phyloP scores from a whole-genome alignment of 2,329 filamentous ascomycete species.

The Aspergillus sp. region DNA sequence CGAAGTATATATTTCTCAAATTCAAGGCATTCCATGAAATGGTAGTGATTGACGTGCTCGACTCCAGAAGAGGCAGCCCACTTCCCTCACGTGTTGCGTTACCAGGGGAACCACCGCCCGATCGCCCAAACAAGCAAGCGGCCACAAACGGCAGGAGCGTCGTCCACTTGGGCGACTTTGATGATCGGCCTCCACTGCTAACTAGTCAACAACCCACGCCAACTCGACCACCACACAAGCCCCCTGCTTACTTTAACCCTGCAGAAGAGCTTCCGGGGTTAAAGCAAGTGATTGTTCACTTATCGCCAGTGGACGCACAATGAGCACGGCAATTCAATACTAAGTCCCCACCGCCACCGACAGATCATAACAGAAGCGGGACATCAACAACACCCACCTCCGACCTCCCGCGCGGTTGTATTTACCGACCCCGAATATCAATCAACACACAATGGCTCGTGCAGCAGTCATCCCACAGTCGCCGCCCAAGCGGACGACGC shows the following conservation, averaged over 20 bases:
- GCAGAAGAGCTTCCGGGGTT: neutral
- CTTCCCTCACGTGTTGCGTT: constrained; percentile 12
- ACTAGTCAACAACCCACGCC: neutral
- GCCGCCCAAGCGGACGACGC: constrained; percentile 24
- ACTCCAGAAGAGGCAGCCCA: neutral
- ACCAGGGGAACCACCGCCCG: constrained; percentile 7
- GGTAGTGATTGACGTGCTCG: neutral
- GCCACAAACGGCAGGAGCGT: constrained; percentile 8
- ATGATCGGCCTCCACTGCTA: neutral
- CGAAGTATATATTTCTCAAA: neutral
- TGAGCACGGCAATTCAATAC: constrained; percentile 4
- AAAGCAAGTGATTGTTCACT: neutral
- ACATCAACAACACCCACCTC: neutral
- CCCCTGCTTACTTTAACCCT: constrained; percentile 1
- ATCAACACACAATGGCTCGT: constrained; percentile 24
- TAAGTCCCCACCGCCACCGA: neutral
- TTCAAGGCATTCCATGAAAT: neutral
- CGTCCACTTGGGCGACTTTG: neutral
- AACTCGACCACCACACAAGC: neutral
- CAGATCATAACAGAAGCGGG: neutral
- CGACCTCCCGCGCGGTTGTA: neutral
- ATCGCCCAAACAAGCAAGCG: constrained; percentile 16
- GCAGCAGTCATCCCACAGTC: constrained; percentile 29
- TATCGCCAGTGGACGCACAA: constrained; percentile 6
- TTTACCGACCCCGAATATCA: neutral